Evolutionary conservation across 371 early-diverging fungal genomes (phyloP), one percentile per base, ranked within the genome.

Genomic region (Rhizopus delemar): DNA sequence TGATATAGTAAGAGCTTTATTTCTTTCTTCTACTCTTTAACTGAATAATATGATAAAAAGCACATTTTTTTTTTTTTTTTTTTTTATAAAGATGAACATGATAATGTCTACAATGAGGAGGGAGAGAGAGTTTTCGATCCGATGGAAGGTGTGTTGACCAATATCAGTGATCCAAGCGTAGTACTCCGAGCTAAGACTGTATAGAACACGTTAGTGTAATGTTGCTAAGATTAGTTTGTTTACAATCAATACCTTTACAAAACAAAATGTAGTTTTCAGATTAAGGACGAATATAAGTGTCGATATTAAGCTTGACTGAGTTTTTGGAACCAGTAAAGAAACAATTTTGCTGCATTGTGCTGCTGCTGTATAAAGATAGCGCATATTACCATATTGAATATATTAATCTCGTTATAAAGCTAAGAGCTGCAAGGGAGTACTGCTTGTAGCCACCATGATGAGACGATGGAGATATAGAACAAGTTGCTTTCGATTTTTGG

Each of bases 71-170:
- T n/a, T n/a, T n/a, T n/a, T n/a, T 31, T 29, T 29, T n/a, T n/a
- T 49, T 49, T 49, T 49, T 49, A 7, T 29, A 9, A 31, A 49
- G 28, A 16, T 29, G 16, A 49, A 49, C 9, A 49, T 29, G 49
- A 31, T 31, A 29, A 49, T 49, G 49, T 49, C 29, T 49, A 49
- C 31, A 49, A 49, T 29, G 31, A 49, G 31, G 45, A 16, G 45
- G 45, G 49, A 49, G 49, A 46, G 46, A 56, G 33, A 32, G n/a
- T n/a, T 56, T 56, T 45, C 31, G 33, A 56, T 56, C 46, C 56
- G 43, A 56, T 56, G 56, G 43, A 46, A 46, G 43, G 16, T 32
- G 35, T 56, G 2, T 46, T 56, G 56, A 56, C 46, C 15, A 33
- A 46, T 29, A 56, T 46, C 15, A 46, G 35, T 34, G 43, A 56